Evolutionary conservation across 139 green algal genomes (phyloP).

Genomic region (Chlorella ohadii): DNA sequence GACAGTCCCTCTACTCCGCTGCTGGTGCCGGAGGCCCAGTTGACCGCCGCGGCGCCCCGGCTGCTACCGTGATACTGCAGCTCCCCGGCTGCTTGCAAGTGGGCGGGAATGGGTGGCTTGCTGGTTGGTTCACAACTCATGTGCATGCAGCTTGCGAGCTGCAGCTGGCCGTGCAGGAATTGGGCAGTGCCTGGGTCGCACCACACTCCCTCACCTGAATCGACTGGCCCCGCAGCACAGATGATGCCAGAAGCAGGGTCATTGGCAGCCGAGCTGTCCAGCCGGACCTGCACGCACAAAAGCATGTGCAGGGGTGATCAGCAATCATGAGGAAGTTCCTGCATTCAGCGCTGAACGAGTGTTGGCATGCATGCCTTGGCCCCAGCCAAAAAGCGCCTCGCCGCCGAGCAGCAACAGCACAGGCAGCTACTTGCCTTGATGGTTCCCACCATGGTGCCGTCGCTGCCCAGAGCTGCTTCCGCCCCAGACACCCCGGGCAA

Average conservation of each 20-base stretch:
- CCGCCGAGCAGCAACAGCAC: too few species aligned
- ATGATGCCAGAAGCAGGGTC: slow-evolving; percentile 30
- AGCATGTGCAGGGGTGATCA: not conserved
- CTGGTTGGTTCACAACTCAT: too few species aligned
- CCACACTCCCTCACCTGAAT: slow-evolving; percentile 6
- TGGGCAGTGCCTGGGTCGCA: too few species aligned
- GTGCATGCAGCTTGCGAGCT: too few species aligned
- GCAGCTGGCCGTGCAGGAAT: too few species aligned
- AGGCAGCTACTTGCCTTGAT: slow-evolving; percentile 10
- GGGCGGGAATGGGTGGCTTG: too few species aligned
- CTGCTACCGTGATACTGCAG: not conserved
- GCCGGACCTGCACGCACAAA: not conserved
- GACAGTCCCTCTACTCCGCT: not conserved
- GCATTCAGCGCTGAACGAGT: too few species aligned
- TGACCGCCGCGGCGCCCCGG: not conserved
- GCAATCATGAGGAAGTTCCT: too few species aligned
- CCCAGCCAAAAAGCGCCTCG: too few species aligned
- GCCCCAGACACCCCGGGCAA: slow-evolving; percentile 25
- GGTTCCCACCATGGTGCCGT: slow-evolving; percentile 23
- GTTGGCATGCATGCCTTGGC: too few species aligned
- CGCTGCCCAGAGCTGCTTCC: not conserved
- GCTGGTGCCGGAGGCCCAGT: slow-evolving; percentile 10
- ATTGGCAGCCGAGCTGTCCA: not conserved
- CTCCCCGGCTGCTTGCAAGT: not conserved
- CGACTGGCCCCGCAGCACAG: slow-evolving; percentile 29